Evolutionary conservation across 352 stramenopile species (phyloP), one percentile per base, ranked within the genome.

Genomic region (Chloridella minuta): DNA sequence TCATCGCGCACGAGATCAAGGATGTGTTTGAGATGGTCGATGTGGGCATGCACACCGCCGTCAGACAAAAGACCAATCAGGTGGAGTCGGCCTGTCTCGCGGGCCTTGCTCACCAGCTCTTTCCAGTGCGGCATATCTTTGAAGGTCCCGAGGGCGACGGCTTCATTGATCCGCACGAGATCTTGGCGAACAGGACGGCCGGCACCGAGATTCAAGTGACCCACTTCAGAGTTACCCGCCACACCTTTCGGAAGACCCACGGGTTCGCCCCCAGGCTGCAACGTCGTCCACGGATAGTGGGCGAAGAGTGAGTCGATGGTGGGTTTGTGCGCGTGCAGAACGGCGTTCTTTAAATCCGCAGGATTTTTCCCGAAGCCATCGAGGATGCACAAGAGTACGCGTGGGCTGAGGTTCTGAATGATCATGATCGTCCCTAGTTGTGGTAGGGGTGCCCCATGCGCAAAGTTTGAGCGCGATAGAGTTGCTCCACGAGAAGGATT

Each of bases 151-250:
- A 51, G 27, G 18, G 40, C 21, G 49, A 88, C 86, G 49, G 86
- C 86, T 2, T 87, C 86, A 80, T 87, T 86, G 49, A 88, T 88
- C 23, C 16, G 28, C 23, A 86, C 30, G 24, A 88, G 28, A 80
- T 88, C 87, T 51, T 88, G 87, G 52, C 85, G 86, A 22, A 88
- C 49, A 16, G 88, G 85, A 30, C 87, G 85, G 49, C 86, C 87
- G 27, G 87, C 87, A 21, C 87, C 87, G 21, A 88, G 24, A 18
- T 89, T 88, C 87, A 88, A 88, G 87, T 88, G 87, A 66, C 87
- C 87, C 21, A 88, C 87, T 23, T 88, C 87, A 25, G 85, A 88
- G 87, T 88, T 88, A n/a, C 87, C 87, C 22, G 88, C 88, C 86
- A 88, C 85, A 23, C 87, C 87, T 23, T 87, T 24, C 0, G 87